Base-by-base conservation (phyloP, 176 grass and related monocot species). In the Carex scoparia region DNA sequence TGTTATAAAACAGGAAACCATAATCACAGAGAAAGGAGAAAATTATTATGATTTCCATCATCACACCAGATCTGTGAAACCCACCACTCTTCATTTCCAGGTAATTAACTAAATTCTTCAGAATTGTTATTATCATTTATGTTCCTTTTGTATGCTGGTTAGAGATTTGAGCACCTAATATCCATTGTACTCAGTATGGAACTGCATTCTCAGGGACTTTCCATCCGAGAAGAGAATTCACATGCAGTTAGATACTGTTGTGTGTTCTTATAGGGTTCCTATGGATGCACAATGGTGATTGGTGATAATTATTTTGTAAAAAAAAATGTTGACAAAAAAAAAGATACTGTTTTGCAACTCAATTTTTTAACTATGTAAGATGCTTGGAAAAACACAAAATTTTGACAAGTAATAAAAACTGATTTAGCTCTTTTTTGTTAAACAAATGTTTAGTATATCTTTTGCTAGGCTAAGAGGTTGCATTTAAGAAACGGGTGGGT, bases 1-100 rank as follows among this genome's bases (percentile, higher is more conserved):
- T 33, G 58, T 35, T 57, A 77, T 77, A 81, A 65, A 86, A 65
- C 74, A 97, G 94, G 71, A 69, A 42, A 92, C 90, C 61, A 89
- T 84, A 60, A 77, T 81, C 68, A 61, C 80, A 60, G 88, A 92
- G 68, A 94, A 91, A 89, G 91, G 85, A 6, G 74, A 84, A 38
- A 54, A 88, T 53, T 98, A 84, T 89, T 97, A 97, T 14, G 90
- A 94, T 49, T 97, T 97, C 77, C 82, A 88, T 67, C 74, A 74
- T 23, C 94, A 88, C 86, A 89, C 95, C 57, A 93, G 86, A 88
- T 90, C 92, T 0, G 88, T 98, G 18, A 98, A 89, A 85, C 75
- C 92, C 4, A 87, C 82, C 16, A 90, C 94, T 85, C 86, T 86
- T 91, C 95, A 98, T 94, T 93, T 94, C 46, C 89, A 98, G 86